Evolutionary conservation across 306 rosid genomes (phyloP), one percentile per base, ranked within the genome.

Genomic region (Amphicarpaea edgeworthii): DNA sequence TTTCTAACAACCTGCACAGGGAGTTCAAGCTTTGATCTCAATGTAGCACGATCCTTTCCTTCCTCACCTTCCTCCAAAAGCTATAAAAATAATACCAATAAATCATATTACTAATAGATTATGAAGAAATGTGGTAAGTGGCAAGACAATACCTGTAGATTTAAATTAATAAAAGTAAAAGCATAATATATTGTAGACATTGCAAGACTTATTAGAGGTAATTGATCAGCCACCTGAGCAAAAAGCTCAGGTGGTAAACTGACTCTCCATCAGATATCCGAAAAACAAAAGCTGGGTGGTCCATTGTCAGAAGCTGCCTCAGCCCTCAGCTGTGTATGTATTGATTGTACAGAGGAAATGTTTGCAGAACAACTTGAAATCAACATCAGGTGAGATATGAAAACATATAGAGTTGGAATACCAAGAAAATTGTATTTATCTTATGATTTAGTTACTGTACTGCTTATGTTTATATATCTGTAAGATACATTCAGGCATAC

Each of bases 11-110:
- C 99, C 99, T 96, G 99, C 83, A 96, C 99, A 21, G 99, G 99
- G 55, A 96, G 96, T 83, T 96, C 98, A 70, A 96, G 98, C 89
- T 96, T 96, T 76, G 99, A 89, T 90, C 91, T 90, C 90, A 96
- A 81, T 68, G 92, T 96, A 69, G 87, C 81, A 45, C 90, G 93
- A 76, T 89, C 97, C 84, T 89, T 96, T 84, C 98, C 99, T 70
- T 95, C 99, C 85, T 89, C 98, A 15, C 96, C 97, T 84, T 96
- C 99, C 79, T 96, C 97, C 90, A 92, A 80, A 47, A 96, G 91
- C 99, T 96, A 81, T 70, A 54, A 37, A 70, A 45, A 75, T 58
- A 21, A 30, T 2, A 82, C 15, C 58, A 30, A 63, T 34, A 38
- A 77, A 76, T 26, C 28, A 72, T 19, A 72, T 24, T 75, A 80